Base-by-base conservation (phyloP, 2,329 filamentous ascomycete genomes). In the Xylaria polymorpha region DNA sequence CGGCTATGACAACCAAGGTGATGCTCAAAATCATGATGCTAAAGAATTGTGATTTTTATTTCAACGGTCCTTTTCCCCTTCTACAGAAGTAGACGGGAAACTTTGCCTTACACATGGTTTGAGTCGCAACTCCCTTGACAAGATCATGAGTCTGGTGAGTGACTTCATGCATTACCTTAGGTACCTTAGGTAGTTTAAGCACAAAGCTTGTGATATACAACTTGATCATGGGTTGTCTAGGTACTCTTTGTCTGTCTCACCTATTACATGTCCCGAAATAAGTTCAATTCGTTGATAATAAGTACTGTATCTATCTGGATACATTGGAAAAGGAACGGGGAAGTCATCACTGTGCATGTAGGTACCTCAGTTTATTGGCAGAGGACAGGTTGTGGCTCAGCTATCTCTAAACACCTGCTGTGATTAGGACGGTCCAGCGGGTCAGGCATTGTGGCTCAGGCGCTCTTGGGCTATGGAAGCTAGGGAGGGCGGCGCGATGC, bases 401-500 rank as follows among this genome's bases (percentile, higher is more conserved):
- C 25, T n/a, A n/a, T n/a, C n/a, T n/a, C n/a, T 53, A 35, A 18
- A 50, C 1, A 4, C 7, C 12, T 10, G 20, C 20, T 44, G 22
- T 29, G 25, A 29, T 29, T 29, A 50, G 22, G 12, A 25, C 46
- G 12, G 22, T 50, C 22, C 22, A 29, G 29, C 22, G 46, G 12
- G 22, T 2, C 48, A n/a, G 6, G 25, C 48, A 18, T 32, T 51
- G 48, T 51, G 48, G 48, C 48, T 51, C 48, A 32, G 48, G 48
- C 22, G 22, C 46, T 46, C 43, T 46, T 8, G 4, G 50, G 29
- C 25, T 37, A 25, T 20, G 51, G 50, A 20, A 25, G 10, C 14
- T 46, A 61, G 53, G 22, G 53, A 59, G 48, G 48, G 18, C 29
- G 22, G 37, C 59, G 59, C 53, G 37, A 56, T 67, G 55, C 68